Conservation (phyloP, 108 stramenopile genomes). For the Pelagomonas calceolata region DNA sequence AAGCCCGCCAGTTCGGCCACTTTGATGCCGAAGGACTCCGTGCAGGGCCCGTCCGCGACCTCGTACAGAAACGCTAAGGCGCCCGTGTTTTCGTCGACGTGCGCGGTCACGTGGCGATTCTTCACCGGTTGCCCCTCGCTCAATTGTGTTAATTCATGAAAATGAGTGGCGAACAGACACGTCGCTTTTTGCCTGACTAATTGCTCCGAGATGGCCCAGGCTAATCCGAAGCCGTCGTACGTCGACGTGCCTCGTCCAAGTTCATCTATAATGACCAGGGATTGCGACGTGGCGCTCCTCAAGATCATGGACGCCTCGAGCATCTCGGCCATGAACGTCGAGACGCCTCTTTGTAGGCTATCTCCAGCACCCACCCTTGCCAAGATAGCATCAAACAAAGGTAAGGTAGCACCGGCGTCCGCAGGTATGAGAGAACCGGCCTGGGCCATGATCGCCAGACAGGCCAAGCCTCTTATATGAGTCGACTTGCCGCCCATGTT, state of each 20-base stretch:
- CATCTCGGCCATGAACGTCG: slow-evolving; percentile 99
- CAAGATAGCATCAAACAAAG: slow-evolving; percentile 75
- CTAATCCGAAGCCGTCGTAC: slow-evolving; percentile 93
- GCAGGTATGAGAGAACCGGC: slow-evolving; percentile 80
- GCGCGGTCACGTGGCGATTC: slow-evolving; percentile 85
- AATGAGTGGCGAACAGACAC: slow-evolving; percentile 95
- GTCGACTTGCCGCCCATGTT: slow-evolving; percentile 91
- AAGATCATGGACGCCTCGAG: slow-evolving; percentile 85
- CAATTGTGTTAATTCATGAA: slow-evolving; percentile 86
- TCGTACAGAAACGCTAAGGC: slow-evolving; percentile 28
- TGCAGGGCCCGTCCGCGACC: slow-evolving; percentile 78
- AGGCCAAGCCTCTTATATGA: slow-evolving; percentile 86
- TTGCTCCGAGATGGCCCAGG: slow-evolving; percentile 87
- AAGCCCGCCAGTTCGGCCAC: slow-evolving; percentile 89
- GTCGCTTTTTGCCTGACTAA: slow-evolving; percentile 59
- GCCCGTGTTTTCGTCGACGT: slow-evolving; percentile 13
- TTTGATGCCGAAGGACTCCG: slow-evolving; percentile 89
- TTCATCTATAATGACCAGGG: slow-evolving; percentile 96
- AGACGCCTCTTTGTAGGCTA: slow-evolving; percentile 79
- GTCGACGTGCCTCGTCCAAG: slow-evolving; percentile 93
- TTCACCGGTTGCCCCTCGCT: slow-evolving; percentile 36
- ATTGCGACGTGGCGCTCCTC: slow-evolving; percentile 64
- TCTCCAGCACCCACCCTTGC: slow-evolving; percentile 93
- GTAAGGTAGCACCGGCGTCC: slow-evolving; percentile 56
- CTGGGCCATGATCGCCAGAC: slow-evolving; percentile 88